These are phyloP conservation scores for Narthecium ossifragum DNA, from an alignment of 106 monocot genomes.

Conservation along the genomic window DNA sequence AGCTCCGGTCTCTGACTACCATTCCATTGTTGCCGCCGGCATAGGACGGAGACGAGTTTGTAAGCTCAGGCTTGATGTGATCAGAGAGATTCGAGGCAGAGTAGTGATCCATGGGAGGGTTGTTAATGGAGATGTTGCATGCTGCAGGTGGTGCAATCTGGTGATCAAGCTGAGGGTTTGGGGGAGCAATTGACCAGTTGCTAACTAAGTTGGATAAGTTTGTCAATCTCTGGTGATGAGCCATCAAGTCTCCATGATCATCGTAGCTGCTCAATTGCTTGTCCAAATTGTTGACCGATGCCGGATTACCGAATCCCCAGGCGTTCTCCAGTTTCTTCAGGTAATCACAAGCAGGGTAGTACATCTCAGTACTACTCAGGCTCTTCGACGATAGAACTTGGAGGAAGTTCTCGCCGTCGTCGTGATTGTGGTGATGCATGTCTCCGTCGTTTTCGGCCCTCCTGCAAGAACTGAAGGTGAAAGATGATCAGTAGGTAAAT, in stretches of 20 bases:
- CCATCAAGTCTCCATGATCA: neutral
- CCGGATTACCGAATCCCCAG: neutral
- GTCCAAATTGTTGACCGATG: neutral
- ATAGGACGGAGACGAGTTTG: neutral
- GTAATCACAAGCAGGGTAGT: slow-evolving; percentile 1
- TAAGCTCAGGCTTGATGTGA: slow-evolving; percentile 27
- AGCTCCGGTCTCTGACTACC: neutral
- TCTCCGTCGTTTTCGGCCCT: slow-evolving; percentile 30
- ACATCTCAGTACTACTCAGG: slow-evolving; percentile 10
- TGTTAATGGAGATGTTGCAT: slow-evolving; percentile 8
- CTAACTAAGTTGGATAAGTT: neutral
- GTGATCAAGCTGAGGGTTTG: neutral
- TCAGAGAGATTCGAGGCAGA: neutral
- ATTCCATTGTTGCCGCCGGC: neutral
- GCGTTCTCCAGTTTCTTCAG: neutral
- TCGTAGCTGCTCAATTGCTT: neutral
- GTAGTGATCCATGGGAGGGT: neutral
- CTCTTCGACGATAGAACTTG: slow-evolving; percentile 47
- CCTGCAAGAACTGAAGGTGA: neutral
- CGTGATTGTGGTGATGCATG: slow-evolving; percentile 21
- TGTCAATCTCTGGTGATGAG: neutral
- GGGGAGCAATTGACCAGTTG: neutral
- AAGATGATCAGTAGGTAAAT: neutral
- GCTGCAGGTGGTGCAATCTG: slow-evolving; percentile 4
- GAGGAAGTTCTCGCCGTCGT: slow-evolving; percentile 51